These are phyloP conservation scores for Colletotrichum higginsianum DNA, from an alignment of 2,329 filamentous ascomycete species.

Conservation along the genomic window DNA sequence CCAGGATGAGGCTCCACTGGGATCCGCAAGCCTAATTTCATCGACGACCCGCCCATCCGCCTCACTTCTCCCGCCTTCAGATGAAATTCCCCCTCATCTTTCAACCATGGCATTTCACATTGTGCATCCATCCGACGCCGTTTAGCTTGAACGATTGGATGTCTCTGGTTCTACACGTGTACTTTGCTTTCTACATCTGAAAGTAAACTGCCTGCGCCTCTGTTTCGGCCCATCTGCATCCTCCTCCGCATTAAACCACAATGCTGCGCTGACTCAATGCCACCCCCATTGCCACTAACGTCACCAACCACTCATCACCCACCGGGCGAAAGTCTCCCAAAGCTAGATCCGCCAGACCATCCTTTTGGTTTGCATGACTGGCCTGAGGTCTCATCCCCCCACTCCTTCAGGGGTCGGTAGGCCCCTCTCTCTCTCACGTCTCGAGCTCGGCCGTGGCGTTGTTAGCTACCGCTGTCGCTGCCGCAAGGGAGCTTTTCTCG, in stretches of 20 bases:
- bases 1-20: neutral
- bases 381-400: neutral
- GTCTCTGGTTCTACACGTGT: neutral
- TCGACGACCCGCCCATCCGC: neutral
- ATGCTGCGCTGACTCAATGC: neutral
- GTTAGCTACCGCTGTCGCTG: neutral
- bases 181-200: conserved; percentile 2
- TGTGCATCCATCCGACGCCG: conserved; percentile 3
- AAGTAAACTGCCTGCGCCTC: conserved; percentile 5
- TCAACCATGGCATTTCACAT: conserved; percentile 22
- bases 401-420: too few species aligned
- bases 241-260: conserved; percentile 2
- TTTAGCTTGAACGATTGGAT: neutral
- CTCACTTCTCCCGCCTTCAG: conserved; percentile 2
- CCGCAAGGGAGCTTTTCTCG: conserved; percentile 19
- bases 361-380: neutral
- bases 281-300: neutral
- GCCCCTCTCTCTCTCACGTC: neutral
- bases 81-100: neutral
- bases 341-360: neutral
- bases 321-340: neutral
- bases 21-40: conserved; percentile 3
- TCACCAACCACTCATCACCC: neutral
- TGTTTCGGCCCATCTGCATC: neutral
- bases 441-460: neutral